Conservation (phyloP, 352 stramenopile genomes). For the Halophytophthora polymorphica region DNA sequence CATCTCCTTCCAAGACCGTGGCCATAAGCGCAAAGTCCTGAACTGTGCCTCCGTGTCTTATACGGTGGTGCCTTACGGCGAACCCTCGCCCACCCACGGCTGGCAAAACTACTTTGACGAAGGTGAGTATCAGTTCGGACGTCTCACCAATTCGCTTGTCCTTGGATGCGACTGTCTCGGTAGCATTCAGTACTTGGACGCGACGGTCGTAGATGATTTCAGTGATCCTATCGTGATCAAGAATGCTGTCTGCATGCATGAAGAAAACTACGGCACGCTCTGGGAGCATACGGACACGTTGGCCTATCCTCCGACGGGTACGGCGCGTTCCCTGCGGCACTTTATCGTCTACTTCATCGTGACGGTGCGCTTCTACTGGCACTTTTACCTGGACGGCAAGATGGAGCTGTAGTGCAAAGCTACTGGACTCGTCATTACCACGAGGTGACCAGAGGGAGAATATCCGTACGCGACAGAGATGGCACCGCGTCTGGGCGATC, state of each 20-base stretch:
- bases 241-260: slow-evolving; percentile 70
- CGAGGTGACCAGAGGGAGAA: slow-evolving; percentile 35
- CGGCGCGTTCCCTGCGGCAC: slow-evolving; percentile 37
- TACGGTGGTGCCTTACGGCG: slow-evolving; percentile 69
- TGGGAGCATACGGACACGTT: slow-evolving; percentile 49
- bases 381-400: slow-evolving; percentile 47
- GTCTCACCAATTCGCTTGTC: slow-evolving; percentile 49
- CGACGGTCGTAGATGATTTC: slow-evolving; percentile 33
- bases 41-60: slow-evolving; percentile 48
- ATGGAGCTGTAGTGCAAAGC: slow-evolving; percentile 67
- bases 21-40: slow-evolving; percentile 27
- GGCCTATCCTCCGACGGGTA: not conserved
- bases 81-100: slow-evolving; percentile 40
- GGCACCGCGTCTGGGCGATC: slow-evolving; percentile 37
- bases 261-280: slow-evolving; percentile 57
- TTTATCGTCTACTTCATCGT: slow-evolving; percentile 61
- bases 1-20: slow-evolving; percentile 30
- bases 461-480: slow-evolving; percentile 29
- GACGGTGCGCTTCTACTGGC: slow-evolving; percentile 62
- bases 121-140: slow-evolving; percentile 53
- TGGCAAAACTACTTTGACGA: slow-evolving; percentile 71
- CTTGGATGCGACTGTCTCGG: slow-evolving; percentile 70
- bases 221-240: slow-evolving; percentile 36
- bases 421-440: slow-evolving; percentile 56
- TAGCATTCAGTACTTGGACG: slow-evolving; percentile 71